phyloP scores from a whole-genome alignment of 2,329 filamentous ascomycete genomes.

The Sporothrix pseudoabietina region DNA sequence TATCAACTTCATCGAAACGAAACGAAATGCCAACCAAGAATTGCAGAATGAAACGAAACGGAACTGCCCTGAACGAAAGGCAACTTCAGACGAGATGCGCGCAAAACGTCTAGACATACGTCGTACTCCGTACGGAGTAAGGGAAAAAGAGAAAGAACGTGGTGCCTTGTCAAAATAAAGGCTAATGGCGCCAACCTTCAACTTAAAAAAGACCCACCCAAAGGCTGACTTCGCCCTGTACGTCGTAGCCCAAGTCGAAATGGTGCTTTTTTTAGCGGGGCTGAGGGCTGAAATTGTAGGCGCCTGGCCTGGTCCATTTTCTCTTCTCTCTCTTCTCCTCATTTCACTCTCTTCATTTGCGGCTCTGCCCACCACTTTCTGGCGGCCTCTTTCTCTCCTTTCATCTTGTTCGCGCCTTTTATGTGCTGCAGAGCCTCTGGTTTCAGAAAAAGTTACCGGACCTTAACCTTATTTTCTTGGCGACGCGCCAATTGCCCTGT shows the following conservation, averaged over 20 bases:
- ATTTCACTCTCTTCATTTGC: background rate
- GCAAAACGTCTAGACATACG: no score
- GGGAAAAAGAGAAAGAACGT: no score
- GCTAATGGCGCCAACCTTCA: background rate
- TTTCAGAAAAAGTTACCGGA: background rate
- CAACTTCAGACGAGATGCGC: background rate
- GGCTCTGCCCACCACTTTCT: background rate
- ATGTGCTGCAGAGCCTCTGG: background rate
- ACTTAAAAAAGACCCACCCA: constrained; percentile 7
- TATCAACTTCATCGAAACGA: background rate
- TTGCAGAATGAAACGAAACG: constrained; percentile 14
- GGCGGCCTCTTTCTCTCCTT: background rate
- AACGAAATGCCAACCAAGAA: background rate
- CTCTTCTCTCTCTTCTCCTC: background rate
- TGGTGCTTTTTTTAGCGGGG: constrained; percentile 13
- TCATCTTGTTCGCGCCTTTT: background rate
- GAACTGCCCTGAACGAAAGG: background rate
- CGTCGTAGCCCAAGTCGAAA: background rate
- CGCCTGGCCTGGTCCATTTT: background rate
- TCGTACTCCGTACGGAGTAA: background rate
- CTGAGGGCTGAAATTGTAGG: constrained; percentile 16
- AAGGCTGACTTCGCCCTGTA: constrained; percentile 17
- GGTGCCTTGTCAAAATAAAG: background rate
- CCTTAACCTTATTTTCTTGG: constrained; percentile 20
- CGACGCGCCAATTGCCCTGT: constrained; percentile 6